Evolutionary conservation across 345 rosid genomes (phyloP).

Genomic region (Eucalyptus caleyi): DNA sequence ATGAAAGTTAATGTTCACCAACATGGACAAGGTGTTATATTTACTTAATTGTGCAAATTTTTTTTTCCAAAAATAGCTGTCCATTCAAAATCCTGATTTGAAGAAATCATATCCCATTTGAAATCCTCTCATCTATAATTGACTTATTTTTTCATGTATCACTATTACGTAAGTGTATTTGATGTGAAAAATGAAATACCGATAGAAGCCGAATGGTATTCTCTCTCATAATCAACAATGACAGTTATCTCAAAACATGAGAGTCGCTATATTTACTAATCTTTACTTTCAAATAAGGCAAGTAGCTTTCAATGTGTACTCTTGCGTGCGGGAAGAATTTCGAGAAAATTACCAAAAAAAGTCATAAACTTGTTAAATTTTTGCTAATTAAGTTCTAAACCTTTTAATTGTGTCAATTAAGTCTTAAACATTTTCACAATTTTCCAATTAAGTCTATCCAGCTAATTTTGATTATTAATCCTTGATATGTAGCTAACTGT

Average conservation of each 20-base stretch:
- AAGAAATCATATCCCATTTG: not conserved
- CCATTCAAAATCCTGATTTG: not conserved
- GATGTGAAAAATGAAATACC: fast-evolving
- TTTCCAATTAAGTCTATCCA: fast-evolving
- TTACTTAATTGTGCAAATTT: too few relatives aligned
- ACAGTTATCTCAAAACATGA: not conserved
- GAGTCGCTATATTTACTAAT: not conserved
- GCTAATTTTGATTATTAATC: too few relatives aligned
- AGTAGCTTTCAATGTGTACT: not conserved
- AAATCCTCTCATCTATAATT: not conserved
- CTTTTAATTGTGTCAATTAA: too few relatives aligned
- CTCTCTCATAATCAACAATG: not conserved
- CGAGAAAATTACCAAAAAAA: too few relatives aligned
- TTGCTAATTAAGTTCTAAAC: too few relatives aligned
- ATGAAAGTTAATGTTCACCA: not conserved
- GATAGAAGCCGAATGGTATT: not conserved
- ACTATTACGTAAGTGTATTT: too few relatives aligned
- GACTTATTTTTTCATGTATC: not conserved
- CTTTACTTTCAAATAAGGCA: not conserved
- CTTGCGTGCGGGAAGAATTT: not conserved
- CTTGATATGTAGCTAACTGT: fast-evolving
- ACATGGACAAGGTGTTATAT: not conserved
- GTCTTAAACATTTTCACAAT: too few relatives aligned
- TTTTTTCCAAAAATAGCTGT: not conserved
- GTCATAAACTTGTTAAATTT: too few relatives aligned